phyloP scores from a whole-genome alignment of 345 rosid genomes.

The Triadica sebifera region DNA sequence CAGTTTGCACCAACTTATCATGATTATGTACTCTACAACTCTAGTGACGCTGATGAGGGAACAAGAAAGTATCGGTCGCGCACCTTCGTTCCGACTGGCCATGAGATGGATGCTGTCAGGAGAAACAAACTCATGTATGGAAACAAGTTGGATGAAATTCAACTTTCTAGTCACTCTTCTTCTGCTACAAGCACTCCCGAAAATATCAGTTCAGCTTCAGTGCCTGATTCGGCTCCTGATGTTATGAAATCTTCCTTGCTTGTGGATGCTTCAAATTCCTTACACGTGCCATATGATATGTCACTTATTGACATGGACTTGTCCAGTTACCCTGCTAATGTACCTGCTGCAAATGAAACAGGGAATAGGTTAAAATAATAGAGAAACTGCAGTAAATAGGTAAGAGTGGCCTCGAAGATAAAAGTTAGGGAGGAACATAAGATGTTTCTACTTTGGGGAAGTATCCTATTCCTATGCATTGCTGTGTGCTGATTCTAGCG shows the following conservation, averaged over 20 bases:
- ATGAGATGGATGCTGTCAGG: conserved; percentile 91
- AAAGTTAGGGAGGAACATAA: background rate
- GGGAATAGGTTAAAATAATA: conserved; percentile 45
- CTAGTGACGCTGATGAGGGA: conserved; percentile 83
- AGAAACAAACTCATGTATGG: conserved; percentile 66
- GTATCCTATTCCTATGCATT: conserved; percentile 6
- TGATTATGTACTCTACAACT: conserved; percentile 92
- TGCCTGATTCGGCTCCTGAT: conserved; percentile 41
- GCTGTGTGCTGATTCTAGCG: conserved; percentile 12
- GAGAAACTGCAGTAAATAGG: conserved; percentile 19
- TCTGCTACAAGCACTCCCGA: conserved; percentile 64
- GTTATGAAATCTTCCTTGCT: conserved; percentile 69
- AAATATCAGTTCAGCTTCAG: conserved; percentile 19
- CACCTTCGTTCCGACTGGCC: conserved; percentile 97
- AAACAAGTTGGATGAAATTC: conserved; percentile 75
- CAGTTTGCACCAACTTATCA: conserved; percentile 99
- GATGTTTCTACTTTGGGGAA: conserved; percentile 11
- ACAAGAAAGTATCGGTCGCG: conserved; percentile 82
- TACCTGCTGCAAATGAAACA: conserved; percentile 63
- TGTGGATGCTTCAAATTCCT: conserved; percentile 54
- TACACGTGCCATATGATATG: conserved; percentile 64
- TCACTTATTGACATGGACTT: conserved; percentile 85
- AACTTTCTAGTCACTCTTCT: conserved; percentile 63
- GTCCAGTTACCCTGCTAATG: conserved; percentile 70
- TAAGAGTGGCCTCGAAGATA: conserved; percentile 12